Evolutionary conservation across 2,329 filamentous ascomycete genomes (phyloP), one percentile per base, ranked within the genome.

Genomic region (Didymella segeticola): DNA sequence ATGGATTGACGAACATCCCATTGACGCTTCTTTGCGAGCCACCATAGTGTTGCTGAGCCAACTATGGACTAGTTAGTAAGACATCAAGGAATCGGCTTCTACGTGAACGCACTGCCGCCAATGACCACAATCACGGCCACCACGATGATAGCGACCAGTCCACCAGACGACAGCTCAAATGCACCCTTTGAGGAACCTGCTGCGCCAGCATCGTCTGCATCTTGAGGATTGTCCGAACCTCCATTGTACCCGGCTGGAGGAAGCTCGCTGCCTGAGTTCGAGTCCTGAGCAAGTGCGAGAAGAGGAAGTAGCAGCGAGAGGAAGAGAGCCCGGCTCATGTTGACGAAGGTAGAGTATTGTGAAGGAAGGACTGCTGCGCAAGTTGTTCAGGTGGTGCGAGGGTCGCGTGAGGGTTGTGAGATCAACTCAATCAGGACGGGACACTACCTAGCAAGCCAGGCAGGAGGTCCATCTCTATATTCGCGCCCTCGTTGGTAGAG

Each of bases 21-120:
- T 74, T 93, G 89, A 39, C 87, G 85, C 78, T 91, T 92, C 80
- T 95, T 95, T 49, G 91, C 89, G 30, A 93, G 72, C 73, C 88
- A 91, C 78, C 89, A 96, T 23, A 95, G 83, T 2, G 85, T 77
- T 2, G 86, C 84, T 27, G 83, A 87, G 19, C 80, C 81, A 58
- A 87, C 89, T 89, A 61, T 33, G 39, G 17, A 12, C 5, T 11
- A 25, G 60, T 69, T 60, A 69, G 51, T 53, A 47, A 25, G 19
- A 37, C 9, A 7, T 1, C 8, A 6, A 6, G 12, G 5, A 27
- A n/a, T 1, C 5, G 2, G 2, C 3, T 2, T 37, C 9, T 8
- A 8, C 15, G 8, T 23, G 17, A 27, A 74, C 85, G 70, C 79
- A 93, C 90, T 84, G 73, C 89, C 89, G 53, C 89, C 71, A 9